Base-by-base conservation (phyloP, 768 basidiomycete genomes). In the Leccinum arenicola region DNA sequence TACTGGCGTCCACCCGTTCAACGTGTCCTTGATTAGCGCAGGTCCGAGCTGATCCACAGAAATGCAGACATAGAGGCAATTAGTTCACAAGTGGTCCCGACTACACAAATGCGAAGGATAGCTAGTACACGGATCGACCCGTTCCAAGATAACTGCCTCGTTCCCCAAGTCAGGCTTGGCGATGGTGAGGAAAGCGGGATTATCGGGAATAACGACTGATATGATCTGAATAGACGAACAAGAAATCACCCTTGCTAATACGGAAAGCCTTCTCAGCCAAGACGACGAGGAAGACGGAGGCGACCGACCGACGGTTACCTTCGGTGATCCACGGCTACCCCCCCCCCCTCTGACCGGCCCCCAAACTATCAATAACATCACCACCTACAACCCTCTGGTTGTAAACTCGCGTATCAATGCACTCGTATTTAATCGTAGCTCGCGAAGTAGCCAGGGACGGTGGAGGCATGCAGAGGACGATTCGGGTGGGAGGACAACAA, bases 71-170 rank as follows among this genome's bases (percentile, higher is more conserved):
- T 25, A 25, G 23, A 25, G 23, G 23, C 23, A 25, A 25, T 25
- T 3, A 1, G n/a, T n/a, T 43, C 25, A n/a, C 38, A 9, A 56
- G 33, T 57, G 2, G 54, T 68, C 10, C 48, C 67, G 12, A 3
- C 51, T 21, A 21, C 2, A 9, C 45, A 58, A 14, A 23, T 68
- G 7, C 56, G 12, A 27, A 11, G 10, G 2, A 2, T 23, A 23
- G 23, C 23, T 23, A 23, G 23, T 23, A 23, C 23, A 23, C 23
- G 23, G 3, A 23, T 19, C 35, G 35, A 25, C 17, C 63, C 59
- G 6, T 65, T 65, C 40, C 2, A n/a, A 2, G 56, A 65, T 9
- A 14, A 65, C 15, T 7, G n/a, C 8, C 15, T 51, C 11, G 23
- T 58, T 27, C 5, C 56, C 5, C 59, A 61, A n/a, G 21, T 23